Evolutionary conservation across 1,284 basidiomycete species (phyloP).

Genomic region (Phenoliferia sp.): DNA sequence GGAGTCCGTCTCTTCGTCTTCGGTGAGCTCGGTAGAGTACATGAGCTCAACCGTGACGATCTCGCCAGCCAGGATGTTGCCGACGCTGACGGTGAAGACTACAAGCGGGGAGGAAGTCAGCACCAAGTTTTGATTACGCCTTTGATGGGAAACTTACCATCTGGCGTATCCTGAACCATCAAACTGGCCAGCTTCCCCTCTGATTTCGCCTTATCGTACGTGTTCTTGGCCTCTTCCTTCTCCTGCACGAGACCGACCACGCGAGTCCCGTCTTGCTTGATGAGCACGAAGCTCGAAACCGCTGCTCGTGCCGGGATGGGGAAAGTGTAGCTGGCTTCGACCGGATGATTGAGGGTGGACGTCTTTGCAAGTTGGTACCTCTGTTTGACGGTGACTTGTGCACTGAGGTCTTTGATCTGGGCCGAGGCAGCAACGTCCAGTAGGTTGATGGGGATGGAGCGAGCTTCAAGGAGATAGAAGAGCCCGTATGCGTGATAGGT

Average conservation of each 20-base stretch:
- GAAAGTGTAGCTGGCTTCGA: conserved; percentile 51
- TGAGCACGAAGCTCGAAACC: conserved; percentile 52
- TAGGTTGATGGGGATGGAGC: conserved; percentile 2
- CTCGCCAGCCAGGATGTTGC: conserved; percentile 15
- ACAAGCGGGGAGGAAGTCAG: not conserved
- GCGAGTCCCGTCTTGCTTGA: conserved; percentile 44
- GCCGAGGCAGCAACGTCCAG: conserved; percentile 1
- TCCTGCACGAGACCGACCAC: conserved; percentile 54
- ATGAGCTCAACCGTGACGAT: conserved; percentile 15
- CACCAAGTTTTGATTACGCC: too few relatives aligned
- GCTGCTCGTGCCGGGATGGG: conserved; percentile 55
- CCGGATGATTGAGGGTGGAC: conserved; percentile 42
- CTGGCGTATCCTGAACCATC: conserved; percentile 29
- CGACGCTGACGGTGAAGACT: conserved; percentile 15
- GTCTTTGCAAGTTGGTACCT: conserved; percentile 47
- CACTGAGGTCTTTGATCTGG: conserved; percentile 7
- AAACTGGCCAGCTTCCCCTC: conserved; percentile 49
- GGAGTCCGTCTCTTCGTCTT: conserved; percentile 21
- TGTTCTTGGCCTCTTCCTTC: conserved; percentile 47
- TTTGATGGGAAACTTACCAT: conserved; percentile 4
- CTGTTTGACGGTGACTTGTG: conserved; percentile 49
- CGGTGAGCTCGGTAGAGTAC: conserved; percentile 22
- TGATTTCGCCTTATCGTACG: conserved; percentile 47
- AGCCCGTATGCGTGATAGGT: not conserved
- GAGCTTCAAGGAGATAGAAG: not conserved